Evolutionary conservation across 306 rosid genomes (phyloP), one percentile per base, ranked within the genome.

Genomic region (Prosopis cineraria): DNA sequence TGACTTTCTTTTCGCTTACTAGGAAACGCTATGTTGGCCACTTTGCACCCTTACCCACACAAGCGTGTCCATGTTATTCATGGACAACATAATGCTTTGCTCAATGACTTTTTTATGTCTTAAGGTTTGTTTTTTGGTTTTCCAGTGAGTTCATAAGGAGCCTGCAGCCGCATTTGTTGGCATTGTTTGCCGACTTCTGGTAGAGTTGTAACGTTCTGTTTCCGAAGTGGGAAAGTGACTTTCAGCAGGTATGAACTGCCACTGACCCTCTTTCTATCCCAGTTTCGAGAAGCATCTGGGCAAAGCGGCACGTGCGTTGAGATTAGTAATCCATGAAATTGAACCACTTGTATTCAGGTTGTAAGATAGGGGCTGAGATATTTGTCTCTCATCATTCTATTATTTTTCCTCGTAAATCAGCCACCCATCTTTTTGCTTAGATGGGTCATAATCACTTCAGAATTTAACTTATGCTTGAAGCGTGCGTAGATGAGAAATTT

Each of bases 121-220:
- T 6, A 41, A 68, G n/a, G 22, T 48, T 64, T 80, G 67, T 27
- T 52, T 80, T 79, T 75, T 37, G n/a, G n/a, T 82, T 79, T 43
- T 84, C 63, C 88, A 87, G 88, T 79, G 86, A 87, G 70, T 79
- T 81, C 78, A 52, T 72, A 63, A 81, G 73, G 77, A 58, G 79
- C 77, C 33, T 71, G 70, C 62, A 12, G 79, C 59, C 60, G 6
- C 79, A 77, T 75, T 53, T 64, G 63, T 64, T 52, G 55, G 77
- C 79, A 80, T 41, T 73, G 55, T 75, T 70, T 80, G 68, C 45
- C 34, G 73, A 70, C 36, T 53, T 81, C 30, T 24, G 27, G 36
- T 74, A 77, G 62, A 60, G 40, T 44, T 16, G 34, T 70, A 48
- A 33, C 72, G 62, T 55, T 10, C 47, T 44, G 50, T 70, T 66